Evolutionary conservation across 495 filamentous ascomycete genomes (phyloP).

Genomic region (Staphylotrichum tortipilum): DNA sequence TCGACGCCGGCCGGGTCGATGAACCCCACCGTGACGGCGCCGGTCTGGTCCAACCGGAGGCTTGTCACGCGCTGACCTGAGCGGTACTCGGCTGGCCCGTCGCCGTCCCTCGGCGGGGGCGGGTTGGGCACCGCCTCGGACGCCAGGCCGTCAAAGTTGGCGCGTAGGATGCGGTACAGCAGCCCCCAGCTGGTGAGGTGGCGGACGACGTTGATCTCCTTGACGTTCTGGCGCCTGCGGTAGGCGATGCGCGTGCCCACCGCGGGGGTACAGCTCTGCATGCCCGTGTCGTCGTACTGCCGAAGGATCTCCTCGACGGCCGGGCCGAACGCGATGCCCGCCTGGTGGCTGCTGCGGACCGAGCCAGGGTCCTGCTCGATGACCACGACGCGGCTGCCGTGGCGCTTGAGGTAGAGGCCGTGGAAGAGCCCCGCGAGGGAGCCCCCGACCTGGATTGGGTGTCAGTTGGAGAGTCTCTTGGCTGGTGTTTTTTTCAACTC

Average conservation of each 20-base stretch:
- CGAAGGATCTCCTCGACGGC: conserved; percentile 10
- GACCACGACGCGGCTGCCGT: conserved; percentile 35
- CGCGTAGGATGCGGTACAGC: conserved; percentile 39
- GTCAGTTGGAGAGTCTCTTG: no score
- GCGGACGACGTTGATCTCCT: conserved; percentile 8
- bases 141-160: conserved; percentile 40
- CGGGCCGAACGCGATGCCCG: conserved; percentile 37
- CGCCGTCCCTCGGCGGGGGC: conserved; percentile 14
- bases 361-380: conserved; percentile 37
- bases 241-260: conserved; percentile 1
- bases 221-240: conserved; percentile 3
- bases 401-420: conserved; percentile 33
- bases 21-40: conserved; percentile 23
- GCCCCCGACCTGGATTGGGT: conserved; percentile 31
- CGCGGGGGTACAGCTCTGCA: not conserved
- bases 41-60: conserved; percentile 25
- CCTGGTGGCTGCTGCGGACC: conserved; percentile 37
- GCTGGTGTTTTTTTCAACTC: no score
- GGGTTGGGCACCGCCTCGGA: conserved; percentile 19
- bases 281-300: conserved; percentile 14
- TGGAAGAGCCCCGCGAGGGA: conserved; percentile 30
- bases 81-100: conserved; percentile 31
- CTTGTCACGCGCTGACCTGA: conserved; percentile 32
- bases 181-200: conserved; percentile 41
- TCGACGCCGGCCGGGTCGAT: conserved; percentile 6